Evolutionary conservation across 768 basidiomycete species (phyloP).

Genomic region (Hericium coralloides): DNA sequence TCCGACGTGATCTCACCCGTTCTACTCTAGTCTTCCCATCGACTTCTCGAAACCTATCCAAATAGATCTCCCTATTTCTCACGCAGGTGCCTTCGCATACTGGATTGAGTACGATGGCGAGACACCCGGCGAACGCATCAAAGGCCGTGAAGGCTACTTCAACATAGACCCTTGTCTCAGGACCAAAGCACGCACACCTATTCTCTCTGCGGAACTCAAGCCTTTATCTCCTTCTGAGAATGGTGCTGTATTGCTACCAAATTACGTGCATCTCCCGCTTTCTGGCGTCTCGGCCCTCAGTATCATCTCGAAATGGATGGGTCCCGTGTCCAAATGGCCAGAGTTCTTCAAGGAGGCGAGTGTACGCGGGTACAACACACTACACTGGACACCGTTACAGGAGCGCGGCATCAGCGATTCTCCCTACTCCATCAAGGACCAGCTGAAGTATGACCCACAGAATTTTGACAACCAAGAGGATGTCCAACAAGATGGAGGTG

Average conservation of each 20-base stretch:
- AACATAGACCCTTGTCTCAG: conserved; percentile 90
- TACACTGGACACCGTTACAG: conserved; percentile 95
- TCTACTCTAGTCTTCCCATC: conserved; percentile 55
- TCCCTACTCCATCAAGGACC: conserved; percentile 90
- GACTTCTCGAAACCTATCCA: conserved; percentile 88
- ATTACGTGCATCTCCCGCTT: conserved; percentile 64
- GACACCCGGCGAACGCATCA: conserved; percentile 48
- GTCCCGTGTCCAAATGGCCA: conserved; percentile 67
- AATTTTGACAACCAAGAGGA: conserved; percentile 42
- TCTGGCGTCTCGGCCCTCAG: conserved; percentile 86
- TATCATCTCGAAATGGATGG: conserved; percentile 98
- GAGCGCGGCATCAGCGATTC: conserved; percentile 83
- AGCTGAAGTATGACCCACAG: conserved; percentile 71
- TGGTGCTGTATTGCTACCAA: conserved; percentile 41
- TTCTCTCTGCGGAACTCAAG: conserved; percentile 49
- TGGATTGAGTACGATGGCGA: conserved; percentile 86
- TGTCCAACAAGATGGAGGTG: conserved; percentile 39
- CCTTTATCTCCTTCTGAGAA: conserved; percentile 44
- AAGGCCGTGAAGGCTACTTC: conserved; percentile 88
- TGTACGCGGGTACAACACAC: conserved; percentile 93
- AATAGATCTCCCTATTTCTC: conserved; percentile 92
- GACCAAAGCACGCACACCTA: conserved; percentile 60
- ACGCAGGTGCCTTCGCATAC: conserved; percentile 92
- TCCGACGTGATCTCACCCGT: neutral
- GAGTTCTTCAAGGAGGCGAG: conserved; percentile 76